Evolutionary conservation across 371 early-diverging fungal species (phyloP).

Genomic region (Mucor mucedo): DNA sequence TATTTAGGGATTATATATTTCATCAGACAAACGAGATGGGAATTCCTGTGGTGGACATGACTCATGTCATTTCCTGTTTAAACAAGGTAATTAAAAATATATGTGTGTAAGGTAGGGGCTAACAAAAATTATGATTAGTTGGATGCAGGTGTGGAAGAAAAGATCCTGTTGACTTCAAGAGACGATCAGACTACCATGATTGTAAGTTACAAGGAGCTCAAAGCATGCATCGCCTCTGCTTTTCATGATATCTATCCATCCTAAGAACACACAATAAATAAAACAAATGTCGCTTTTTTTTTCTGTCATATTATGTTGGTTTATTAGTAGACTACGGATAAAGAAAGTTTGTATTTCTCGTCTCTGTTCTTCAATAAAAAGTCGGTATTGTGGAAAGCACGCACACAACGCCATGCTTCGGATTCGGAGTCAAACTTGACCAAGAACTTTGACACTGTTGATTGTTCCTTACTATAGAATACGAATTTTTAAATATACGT

Average conservation of each 20-base stretch:
- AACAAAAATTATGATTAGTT: slow-evolving; percentile 53
- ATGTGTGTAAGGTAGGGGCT: too few relatives aligned
- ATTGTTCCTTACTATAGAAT: slow-evolving; percentile 31
- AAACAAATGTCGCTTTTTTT: background rate
- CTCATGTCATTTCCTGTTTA: slow-evolving; percentile 90
- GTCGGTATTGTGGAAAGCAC: slow-evolving; percentile 48
- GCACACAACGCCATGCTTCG: slow-evolving; percentile 58
- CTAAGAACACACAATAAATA: background rate
- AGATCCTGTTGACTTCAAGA: slow-evolving; percentile 88
- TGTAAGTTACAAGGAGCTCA: slow-evolving; percentile 90
- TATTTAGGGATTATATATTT: slow-evolving; percentile 96
- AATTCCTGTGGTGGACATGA: slow-evolving; percentile 85
- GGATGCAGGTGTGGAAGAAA: slow-evolving; percentile 92
- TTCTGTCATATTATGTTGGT: background rate
- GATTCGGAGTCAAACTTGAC: slow-evolving; percentile 55
- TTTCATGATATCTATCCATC: slow-evolving; percentile 69
- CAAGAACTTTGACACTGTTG: slow-evolving; percentile 45
- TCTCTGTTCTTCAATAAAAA: slow-evolving; percentile 28
- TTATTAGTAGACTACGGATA: slow-evolving; percentile 45
- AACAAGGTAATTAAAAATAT: slow-evolving; percentile 76
- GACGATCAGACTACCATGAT: slow-evolving; percentile 95
- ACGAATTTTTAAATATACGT: background rate
- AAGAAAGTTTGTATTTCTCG: slow-evolving; percentile 27
- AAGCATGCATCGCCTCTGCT: slow-evolving; percentile 82
- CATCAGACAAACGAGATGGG: slow-evolving; percentile 93